Evolutionary conservation across 805 yeast genomes (phyloP).

Genomic region (Zygoascus bituminiphila): DNA sequence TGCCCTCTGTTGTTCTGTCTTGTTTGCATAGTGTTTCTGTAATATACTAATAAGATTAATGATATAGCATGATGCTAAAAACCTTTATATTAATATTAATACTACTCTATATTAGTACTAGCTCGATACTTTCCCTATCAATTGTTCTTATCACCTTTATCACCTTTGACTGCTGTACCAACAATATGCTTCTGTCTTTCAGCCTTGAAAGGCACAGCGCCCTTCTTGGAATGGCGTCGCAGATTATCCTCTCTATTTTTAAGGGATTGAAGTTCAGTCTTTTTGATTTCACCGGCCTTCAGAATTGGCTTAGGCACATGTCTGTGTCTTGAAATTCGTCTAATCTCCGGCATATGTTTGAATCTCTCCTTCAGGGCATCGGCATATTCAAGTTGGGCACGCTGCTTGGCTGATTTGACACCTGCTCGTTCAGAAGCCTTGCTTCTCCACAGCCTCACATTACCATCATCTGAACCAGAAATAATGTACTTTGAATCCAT

Average conservation of each 20-base stretch:
- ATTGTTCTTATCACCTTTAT: background rate
- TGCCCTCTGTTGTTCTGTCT: background rate
- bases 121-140: background rate
- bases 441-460: constrained; percentile 88
- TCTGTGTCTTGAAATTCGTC: constrained; percentile 82
- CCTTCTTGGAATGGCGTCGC: constrained; percentile 61
- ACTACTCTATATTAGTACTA: background rate
- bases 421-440: constrained; percentile 77
- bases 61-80: background rate
- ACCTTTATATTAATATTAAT: background rate
- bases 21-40: background rate
- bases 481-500: constrained; percentile 84
- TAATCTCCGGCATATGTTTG: constrained; percentile 94
- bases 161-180: constrained; percentile 49
- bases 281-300: constrained; percentile 82
- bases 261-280: constrained; percentile 59
- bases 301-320: constrained; percentile 83
- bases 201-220: constrained; percentile 35
- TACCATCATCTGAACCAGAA: constrained; percentile 94
- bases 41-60: background rate
- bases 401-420: constrained; percentile 70
- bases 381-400: constrained; percentile 81
- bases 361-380: constrained; percentile 85
- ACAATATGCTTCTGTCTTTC: constrained; percentile 86
- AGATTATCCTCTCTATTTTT: constrained; percentile 79